These are phyloP conservation scores for Lipomyces chichibuensis DNA, from an alignment of 805 yeast genomes.

Conservation along the genomic window DNA sequence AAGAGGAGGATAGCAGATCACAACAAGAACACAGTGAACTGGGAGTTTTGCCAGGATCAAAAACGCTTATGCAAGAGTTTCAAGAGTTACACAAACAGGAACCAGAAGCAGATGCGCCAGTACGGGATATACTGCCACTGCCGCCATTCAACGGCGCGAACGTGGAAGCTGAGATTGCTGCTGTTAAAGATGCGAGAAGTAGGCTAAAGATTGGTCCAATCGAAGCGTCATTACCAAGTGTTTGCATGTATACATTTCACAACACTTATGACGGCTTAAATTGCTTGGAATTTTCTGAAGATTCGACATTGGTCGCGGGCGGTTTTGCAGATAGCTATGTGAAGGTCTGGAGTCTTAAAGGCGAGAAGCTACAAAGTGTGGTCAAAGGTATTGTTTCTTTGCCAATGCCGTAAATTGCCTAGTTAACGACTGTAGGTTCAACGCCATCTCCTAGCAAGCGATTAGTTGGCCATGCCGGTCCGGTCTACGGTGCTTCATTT, in stretches of 20 bases:
- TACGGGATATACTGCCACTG: constrained; percentile 74
- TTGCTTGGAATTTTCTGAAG: constrained; percentile 83
- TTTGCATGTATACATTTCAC: constrained; percentile 97
- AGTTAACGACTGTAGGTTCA: constrained; percentile 24
- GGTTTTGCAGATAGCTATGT: constrained; percentile 93
- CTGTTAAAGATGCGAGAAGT: constrained; percentile 80
- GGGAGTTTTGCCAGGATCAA: constrained; percentile 41
- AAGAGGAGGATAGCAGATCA: constrained; percentile 63
- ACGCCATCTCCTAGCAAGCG: constrained; percentile 46
- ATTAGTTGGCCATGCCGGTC: constrained; percentile 89
- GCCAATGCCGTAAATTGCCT: neutral
- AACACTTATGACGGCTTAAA: constrained; percentile 88
- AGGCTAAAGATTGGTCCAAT: constrained; percentile 67
- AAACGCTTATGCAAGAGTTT: constrained; percentile 66
- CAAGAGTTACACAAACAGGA: constrained; percentile 57
- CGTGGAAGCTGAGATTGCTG: constrained; percentile 73
- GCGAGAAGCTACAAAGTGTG: constrained; percentile 60
- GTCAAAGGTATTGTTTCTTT: constrained; percentile 40
- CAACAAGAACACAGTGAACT: constrained; percentile 43
- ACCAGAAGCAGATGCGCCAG: constrained; percentile 57
- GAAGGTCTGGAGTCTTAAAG: constrained; percentile 91
- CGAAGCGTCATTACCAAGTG: constrained; percentile 87
- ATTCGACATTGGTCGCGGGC: constrained; percentile 83
- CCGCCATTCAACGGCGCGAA: constrained; percentile 83
- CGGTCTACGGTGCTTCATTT: constrained; percentile 87